Percentiles rank a stretch among this genome's conserved stretches.
phyloP scores from a whole-genome alignment of 2,329 filamentous ascomycete genomes.

The Taxawa tesnikishii region DNA sequence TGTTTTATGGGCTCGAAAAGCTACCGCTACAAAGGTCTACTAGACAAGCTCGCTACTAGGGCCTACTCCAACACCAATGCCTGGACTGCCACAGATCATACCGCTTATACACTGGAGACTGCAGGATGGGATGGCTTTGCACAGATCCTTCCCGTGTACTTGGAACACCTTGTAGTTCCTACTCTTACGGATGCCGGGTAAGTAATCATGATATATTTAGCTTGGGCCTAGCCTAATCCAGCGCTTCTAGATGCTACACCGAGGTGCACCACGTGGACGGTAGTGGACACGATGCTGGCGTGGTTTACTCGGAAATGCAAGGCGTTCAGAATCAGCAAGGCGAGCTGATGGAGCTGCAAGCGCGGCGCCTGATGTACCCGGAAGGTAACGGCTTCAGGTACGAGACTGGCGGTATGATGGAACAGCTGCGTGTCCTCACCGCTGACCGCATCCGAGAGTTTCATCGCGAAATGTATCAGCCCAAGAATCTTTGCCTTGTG shows the following conservation, averaged over 20 bases:
- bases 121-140: slow-evolving; percentile 96
- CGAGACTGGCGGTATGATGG: slow-evolving; percentile 96
- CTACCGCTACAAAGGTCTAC: slow-evolving; percentile 87
- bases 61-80: slow-evolving; percentile 93
- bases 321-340: slow-evolving; percentile 73
- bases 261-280: slow-evolving; percentile 96
- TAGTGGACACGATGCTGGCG: slow-evolving; percentile 77
- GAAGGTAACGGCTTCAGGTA: slow-evolving; percentile 87
- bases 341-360: slow-evolving; percentile 78
- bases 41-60: slow-evolving; percentile 86
- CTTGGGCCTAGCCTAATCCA: too few species aligned
- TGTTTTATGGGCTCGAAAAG: slow-evolving; percentile 66
- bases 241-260: slow-evolving; percentile 83
- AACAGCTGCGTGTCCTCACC: slow-evolving; percentile 73
- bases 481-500: slow-evolving; percentile 82
- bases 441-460: slow-evolving; percentile 88
- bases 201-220: too few species aligned
- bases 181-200: slow-evolving; percentile 87
- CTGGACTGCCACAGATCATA: slow-evolving; percentile 94
- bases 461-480: slow-evolving; percentile 95
- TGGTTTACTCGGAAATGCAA: slow-evolving; percentile 97
- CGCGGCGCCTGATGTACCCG: slow-evolving; percentile 72
- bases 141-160: slow-evolving; percentile 84
- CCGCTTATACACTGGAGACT: slow-evolving; percentile 87
- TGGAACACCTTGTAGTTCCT: slow-evolving; percentile 86